Evolutionary conservation across 202 grass and related monocot genomes (phyloP).

Genomic region (Cymbopogon flexuosus): DNA sequence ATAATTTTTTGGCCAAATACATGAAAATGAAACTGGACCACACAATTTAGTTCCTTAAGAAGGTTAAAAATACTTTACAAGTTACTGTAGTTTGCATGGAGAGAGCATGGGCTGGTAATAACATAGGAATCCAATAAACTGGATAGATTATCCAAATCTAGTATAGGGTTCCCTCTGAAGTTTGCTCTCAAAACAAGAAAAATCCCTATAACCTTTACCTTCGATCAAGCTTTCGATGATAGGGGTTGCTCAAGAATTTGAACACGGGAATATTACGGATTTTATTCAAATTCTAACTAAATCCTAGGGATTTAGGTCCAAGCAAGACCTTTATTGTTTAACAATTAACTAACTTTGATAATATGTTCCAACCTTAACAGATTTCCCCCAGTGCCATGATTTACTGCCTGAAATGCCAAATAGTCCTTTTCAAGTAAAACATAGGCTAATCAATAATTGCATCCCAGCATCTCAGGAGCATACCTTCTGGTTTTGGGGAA

Average conservation of each 20-base stretch:
- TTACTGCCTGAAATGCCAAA: not conserved
- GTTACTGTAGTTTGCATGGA: not conserved
- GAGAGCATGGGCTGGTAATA: not conserved
- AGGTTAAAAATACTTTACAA: not conserved
- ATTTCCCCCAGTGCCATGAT: not conserved
- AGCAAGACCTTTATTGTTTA: not conserved
- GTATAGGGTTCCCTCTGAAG: not conserved
- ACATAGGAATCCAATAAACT: not conserved
- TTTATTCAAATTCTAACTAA: not conserved
- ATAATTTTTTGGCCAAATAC: not conserved
- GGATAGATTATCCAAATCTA: not conserved
- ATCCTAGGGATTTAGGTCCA: not conserved
- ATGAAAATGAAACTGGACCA: not conserved
- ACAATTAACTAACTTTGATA: not conserved
- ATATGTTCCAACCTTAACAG: not conserved
- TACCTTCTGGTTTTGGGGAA: conserved; percentile 9
- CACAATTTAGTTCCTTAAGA: not conserved
- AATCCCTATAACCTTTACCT: not conserved
- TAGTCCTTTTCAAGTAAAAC: not conserved
- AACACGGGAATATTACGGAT: not conserved
- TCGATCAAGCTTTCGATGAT: not conserved
- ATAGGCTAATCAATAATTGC: not conserved
- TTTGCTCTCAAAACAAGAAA: not conserved
- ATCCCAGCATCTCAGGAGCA: not conserved
- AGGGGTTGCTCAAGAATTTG: not conserved